Evolutionary conservation across 148 eudicot species (phyloP), one percentile per base, ranked within the genome.

Genomic region (Nepenthes mirabilis): DNA sequence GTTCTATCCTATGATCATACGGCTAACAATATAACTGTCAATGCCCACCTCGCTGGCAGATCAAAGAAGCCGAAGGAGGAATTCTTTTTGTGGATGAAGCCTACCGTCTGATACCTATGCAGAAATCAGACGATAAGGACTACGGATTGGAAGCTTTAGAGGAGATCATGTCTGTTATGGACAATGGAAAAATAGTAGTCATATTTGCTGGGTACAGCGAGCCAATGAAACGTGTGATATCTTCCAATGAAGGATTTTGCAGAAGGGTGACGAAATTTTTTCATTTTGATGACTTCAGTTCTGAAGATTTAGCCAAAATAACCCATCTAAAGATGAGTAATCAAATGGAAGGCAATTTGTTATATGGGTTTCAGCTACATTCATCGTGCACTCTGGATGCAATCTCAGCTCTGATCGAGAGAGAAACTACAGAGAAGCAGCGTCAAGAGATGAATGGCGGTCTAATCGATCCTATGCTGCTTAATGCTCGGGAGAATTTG

Each of bases 101-200:
- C 36, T 89, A 89, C 67, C 95, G 99, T 59, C 79, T 94, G 51
- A 82, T 94, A 74, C 99, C 99, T 1, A 79, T 84, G 97, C 99
- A 94, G 66, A 94, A 94, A 60, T 69, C 95, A 14, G 99, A 94
- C 53, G 99, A 94, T 49, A 94, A 94, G 63, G 99, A 94, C 75
- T 94, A 89, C 43, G 99, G 99, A 5, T 71, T 94, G 59, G 99
- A 94, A 78, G 99, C 99, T 40, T 69, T 94, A 56, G 99, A 94
- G 69, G 99, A 94, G 82, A 94, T 94, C 56, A 94, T 94, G 99
- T 94, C 99, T 3, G 79, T 94, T 49, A 94, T 94, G 99, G 99
- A 94, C 72, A 78, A 65, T 59, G 99, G 99, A 43, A 94, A 89
- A 77, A 76, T 94, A 40, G 95, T 94, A 0, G 99, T 94, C 33